Percentiles rank a stretch among this genome's conserved stretches.
Evolutionary conservation across 2,329 filamentous ascomycete genomes (phyloP).

Genomic region (Diaporthe velutina): DNA sequence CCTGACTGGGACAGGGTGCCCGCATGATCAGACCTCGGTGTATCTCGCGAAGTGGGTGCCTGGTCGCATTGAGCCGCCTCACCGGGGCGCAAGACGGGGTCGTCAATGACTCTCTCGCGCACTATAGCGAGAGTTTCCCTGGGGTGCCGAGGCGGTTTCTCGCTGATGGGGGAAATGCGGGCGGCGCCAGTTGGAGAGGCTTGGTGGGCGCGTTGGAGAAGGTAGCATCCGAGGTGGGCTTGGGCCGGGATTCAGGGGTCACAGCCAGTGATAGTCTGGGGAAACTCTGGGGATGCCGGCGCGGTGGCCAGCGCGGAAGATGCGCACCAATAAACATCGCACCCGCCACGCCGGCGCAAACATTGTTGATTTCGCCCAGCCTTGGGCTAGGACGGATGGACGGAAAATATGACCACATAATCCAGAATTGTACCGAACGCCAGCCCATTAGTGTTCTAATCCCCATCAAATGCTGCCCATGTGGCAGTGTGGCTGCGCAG

Average conservation of each 20-base stretch:
- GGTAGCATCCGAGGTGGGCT: conserved; percentile 29
- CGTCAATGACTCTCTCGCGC: conserved; percentile 4
- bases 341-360: conserved; percentile 20
- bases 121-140: background rate
- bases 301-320: conserved; percentile 18
- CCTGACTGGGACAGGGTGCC: conserved; percentile 5
- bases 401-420: conserved; percentile 39
- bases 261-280: conserved; percentile 35
- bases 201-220: conserved; percentile 28
- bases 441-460: background rate
- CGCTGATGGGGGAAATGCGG: conserved; percentile 27
- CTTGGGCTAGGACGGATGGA: conserved; percentile 23
- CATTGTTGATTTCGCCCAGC: conserved; percentile 15
- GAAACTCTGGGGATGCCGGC: conserved; percentile 33
- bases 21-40: conserved; percentile 31
- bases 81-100: background rate
- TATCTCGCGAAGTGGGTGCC: conserved; percentile 22
- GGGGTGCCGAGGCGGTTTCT: background rate
- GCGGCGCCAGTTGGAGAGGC: conserved; percentile 13
- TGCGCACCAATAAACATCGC: conserved; percentile 37
- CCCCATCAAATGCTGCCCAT: background rate
- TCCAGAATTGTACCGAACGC: conserved; percentile 36
- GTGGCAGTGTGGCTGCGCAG: conserved; percentile 2
- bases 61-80: background rate
- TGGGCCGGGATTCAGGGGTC: conserved; percentile 25